Conservation (phyloP, 169 alveolate genomes). For the Plasmodium relictum region DNA sequence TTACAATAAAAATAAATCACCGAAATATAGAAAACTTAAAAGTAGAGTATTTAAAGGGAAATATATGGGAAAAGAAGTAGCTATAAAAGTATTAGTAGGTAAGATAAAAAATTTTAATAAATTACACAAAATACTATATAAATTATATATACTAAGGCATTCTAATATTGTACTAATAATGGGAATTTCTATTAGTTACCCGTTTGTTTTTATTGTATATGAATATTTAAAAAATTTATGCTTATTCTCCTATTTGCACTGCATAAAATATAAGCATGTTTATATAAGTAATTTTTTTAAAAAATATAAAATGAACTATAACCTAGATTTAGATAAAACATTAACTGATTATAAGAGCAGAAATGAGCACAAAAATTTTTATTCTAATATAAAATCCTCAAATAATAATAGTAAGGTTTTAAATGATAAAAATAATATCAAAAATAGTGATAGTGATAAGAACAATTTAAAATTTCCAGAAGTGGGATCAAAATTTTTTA, state of each 20-base stretch:
- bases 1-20: neutral
- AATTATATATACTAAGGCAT: conserved; percentile 58
- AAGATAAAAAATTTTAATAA: conserved; percentile 51
- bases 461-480: no score
- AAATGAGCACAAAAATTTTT: neutral
- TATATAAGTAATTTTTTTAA: conserved; percentile 19
- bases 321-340: neutral
- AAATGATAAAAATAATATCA: neutral
- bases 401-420: no score
- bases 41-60: conserved; percentile 72
- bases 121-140: conserved; percentile 51
- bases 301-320: conserved; percentile 1
- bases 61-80: conserved; percentile 78
- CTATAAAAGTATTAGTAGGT: conserved; percentile 76
- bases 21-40: conserved; percentile 5
- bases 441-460: neutral
- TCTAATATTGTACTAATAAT: conserved; percentile 66
- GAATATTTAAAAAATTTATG: conserved; percentile 64
- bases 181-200: conserved; percentile 75
- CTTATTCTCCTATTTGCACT: conserved; percentile 62
- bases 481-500: neutral
- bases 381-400: no score
- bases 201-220: conserved; percentile 72
- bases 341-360: neutral
- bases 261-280: conserved; percentile 26